Evolutionary conservation across 208 protist genomes (phyloP), one percentile per base, ranked within the genome.

Genomic region (Strigomonas galati): DNA sequence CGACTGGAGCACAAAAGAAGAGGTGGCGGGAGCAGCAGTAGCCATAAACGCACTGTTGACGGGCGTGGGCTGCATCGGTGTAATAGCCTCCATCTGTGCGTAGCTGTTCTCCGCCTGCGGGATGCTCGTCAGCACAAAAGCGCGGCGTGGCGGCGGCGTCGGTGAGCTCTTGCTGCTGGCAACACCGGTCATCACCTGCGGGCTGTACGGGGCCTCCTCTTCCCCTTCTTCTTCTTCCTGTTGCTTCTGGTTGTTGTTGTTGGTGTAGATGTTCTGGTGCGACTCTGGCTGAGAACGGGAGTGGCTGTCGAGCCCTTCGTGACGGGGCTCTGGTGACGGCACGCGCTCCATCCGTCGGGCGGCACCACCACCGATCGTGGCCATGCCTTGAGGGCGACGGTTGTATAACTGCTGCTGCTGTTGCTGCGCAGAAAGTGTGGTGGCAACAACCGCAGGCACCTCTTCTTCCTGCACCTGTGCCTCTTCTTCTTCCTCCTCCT

Each of bases 131-230:
- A 87, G 71, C 57, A 87, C 74, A 57, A 87, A 81, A 32, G 81
- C 77, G 1, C 69, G 74, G 7, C 81, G 81, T 14, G 78, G 81
- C 17, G 77, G 81, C 21, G 81, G 81, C 9, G 78, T 87, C 0
- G 73, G 51, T 0, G 72, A 73, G 46, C 35, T 1, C 23, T 28
- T n/a, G 31, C 31, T 46, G 40, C 40, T 46, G 40, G 10, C 40
- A 15, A 15, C 12, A 15, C 40, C 40, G 12, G 40, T 15, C 10
- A 19, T 17, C 12, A 3, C 40, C 40, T 17, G 12, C 40, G 15
- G 40, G 40, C 40, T n/a, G 40, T 9, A 9, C 12, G 40, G 12
- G 10, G 1, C 40, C 40, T 46, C 40, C 19, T 56, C 52, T 27
- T 35, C 52, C 52, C 12, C 24, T 54, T 54, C 6, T 12, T 54